phyloP scores from a whole-genome alignment of 768 basidiomycete genomes.

The Boletus fagicola region DNA sequence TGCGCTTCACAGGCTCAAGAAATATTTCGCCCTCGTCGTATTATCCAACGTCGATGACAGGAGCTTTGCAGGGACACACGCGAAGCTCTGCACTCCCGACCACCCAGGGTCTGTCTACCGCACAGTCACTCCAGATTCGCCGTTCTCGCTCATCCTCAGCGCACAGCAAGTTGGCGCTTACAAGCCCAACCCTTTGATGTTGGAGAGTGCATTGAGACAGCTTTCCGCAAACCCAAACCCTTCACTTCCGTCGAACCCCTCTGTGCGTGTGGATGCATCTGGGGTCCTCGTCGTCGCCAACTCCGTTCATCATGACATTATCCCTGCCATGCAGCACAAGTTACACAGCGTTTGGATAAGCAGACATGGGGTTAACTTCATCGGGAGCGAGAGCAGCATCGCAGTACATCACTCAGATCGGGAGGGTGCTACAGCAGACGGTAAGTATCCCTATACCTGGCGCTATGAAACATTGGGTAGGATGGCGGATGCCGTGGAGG shows the following conservation, averaged over 20 bases:
- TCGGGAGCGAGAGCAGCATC: slow-evolving; percentile 35
- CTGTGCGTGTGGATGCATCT: slow-evolving; percentile 30
- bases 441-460: slow-evolving; percentile 43
- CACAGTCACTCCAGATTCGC: slow-evolving; percentile 44
- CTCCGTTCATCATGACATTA: slow-evolving; percentile 64
- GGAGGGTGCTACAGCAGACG: slow-evolving; percentile 16
- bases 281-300: slow-evolving; percentile 66
- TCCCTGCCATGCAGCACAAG: slow-evolving; percentile 56
- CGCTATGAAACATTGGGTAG: slow-evolving; percentile 58
- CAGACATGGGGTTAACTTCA: slow-evolving; percentile 32
- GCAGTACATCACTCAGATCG: slow-evolving; percentile 33
- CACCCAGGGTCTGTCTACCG: slow-evolving; percentile 35
- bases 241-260: slow-evolving; percentile 19
- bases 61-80: slow-evolving; percentile 61
- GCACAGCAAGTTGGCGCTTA: slow-evolving; percentile 74
- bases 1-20: slow-evolving; percentile 58
- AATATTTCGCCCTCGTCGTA: slow-evolving; percentile 66
- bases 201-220: slow-evolving; percentile 33
- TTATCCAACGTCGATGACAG: slow-evolving; percentile 72
- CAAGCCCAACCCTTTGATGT: slow-evolving; percentile 54
- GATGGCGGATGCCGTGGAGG: slow-evolving; percentile 58
- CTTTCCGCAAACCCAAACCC: slow-evolving; percentile 21
- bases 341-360: slow-evolving; percentile 68
- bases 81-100: slow-evolving; percentile 37
- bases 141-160: slow-evolving; percentile 65